These are phyloP conservation scores for Arabis hirsuta DNA, from an alignment of 345 rosid species.

Conservation along the genomic window DNA sequence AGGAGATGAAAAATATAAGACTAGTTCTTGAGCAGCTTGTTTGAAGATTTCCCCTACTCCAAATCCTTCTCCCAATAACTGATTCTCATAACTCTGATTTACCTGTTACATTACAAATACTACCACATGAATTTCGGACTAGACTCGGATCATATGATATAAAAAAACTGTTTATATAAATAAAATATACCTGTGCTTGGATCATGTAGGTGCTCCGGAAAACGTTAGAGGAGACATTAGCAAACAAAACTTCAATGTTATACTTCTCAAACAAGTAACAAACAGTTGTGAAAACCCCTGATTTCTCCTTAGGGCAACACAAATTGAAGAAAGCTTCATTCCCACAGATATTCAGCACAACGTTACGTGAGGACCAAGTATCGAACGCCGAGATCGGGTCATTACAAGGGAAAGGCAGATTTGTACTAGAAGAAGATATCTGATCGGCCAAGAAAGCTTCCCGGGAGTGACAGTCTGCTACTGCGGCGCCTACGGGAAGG, in stretches of 20 bases:
- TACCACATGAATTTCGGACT: background rate
- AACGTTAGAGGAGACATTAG: conserved; percentile 52
- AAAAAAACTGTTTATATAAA: background rate
- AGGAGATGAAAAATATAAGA: conserved; percentile 19
- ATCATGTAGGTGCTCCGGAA: conserved; percentile 56
- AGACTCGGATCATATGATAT: background rate
- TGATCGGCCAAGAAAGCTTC: conserved; percentile 64
- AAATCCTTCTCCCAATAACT: conserved; percentile 45
- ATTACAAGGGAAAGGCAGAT: conserved; percentile 47
- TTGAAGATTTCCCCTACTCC: conserved; percentile 55
- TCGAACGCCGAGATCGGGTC: conserved; percentile 45
- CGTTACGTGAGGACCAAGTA: conserved; percentile 66
- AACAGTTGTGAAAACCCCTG: conserved; percentile 54
- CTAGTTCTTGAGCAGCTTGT: conserved; percentile 59
- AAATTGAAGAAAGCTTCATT: conserved; percentile 63
- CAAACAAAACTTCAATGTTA: conserved; percentile 57
- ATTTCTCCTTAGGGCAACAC: conserved; percentile 51
- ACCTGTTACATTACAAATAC: conserved; percentile 27
- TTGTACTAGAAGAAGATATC: conserved; percentile 34
- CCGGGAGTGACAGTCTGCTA: conserved; percentile 40
- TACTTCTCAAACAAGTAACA: conserved; percentile 66
- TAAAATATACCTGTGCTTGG: conserved; percentile 56
- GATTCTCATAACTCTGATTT: conserved; percentile 29
- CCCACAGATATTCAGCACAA: conserved; percentile 63
- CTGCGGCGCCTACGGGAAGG: conserved; percentile 13